phyloP scores from a whole-genome alignment of 257 asterid genomes.

The Anisodus acutangulus region DNA sequence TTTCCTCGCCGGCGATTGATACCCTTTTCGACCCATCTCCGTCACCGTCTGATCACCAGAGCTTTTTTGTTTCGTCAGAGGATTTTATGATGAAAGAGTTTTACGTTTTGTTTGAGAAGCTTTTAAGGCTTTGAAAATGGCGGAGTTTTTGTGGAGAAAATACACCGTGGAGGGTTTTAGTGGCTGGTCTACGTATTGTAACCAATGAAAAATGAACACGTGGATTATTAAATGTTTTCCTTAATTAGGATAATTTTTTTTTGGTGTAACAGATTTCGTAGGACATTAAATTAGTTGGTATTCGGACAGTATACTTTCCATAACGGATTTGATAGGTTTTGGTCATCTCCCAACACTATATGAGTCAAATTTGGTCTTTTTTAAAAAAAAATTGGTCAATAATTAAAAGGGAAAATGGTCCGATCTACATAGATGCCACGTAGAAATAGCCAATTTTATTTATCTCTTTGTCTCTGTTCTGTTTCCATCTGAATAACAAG shows the following conservation, averaged over 20 bases:
- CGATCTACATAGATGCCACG: too few species aligned
- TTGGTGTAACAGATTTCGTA: background rate
- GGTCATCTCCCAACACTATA: slow-evolving; percentile 14
- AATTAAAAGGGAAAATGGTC: background rate
- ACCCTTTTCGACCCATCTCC: slow-evolving; percentile 75
- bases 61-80: too few species aligned
- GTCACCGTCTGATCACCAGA: background rate
- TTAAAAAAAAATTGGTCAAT: background rate
- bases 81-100: background rate
- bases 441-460: too few species aligned
- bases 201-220: slow-evolving; percentile 19
- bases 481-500: too few species aligned
- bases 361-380: background rate
- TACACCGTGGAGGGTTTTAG: background rate
- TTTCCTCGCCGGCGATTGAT: slow-evolving; percentile 55
- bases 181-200: slow-evolving; percentile 1
- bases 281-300: background rate
- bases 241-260: background rate
- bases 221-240: background rate
- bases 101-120: slow-evolving; percentile 1
- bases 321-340: slow-evolving; percentile 24
- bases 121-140: slow-evolving; percentile 16
- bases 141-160: slow-evolving; percentile 13
- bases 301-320: background rate
- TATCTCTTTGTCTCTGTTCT: too few species aligned